Conservation (phyloP, 2,329 filamentous ascomycete genomes). For the Pseudogymnoascus sp. region DNA sequence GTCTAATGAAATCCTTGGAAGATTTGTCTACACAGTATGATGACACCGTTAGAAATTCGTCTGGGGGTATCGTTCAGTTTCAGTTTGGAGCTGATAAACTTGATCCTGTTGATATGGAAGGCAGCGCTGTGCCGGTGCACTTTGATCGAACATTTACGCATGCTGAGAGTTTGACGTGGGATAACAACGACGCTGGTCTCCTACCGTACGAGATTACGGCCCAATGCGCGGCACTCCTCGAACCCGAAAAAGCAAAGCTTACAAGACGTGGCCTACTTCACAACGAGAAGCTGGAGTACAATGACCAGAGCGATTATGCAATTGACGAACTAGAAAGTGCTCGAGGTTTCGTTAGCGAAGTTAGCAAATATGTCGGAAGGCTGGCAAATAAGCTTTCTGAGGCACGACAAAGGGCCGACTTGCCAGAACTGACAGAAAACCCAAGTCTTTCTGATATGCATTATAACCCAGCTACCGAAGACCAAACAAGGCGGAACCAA, state of each 20-base stretch:
- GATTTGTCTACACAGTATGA: slow-evolving; percentile 93
- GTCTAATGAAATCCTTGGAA: slow-evolving; percentile 95
- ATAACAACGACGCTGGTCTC: slow-evolving; percentile 67
- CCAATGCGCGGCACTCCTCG: slow-evolving; percentile 61
- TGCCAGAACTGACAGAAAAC: slow-evolving; percentile 37
- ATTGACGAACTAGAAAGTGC: slow-evolving; percentile 78
- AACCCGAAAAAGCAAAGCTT: slow-evolving; percentile 59
- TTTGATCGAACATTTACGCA: slow-evolving; percentile 90
- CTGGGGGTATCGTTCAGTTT: slow-evolving; percentile 86
- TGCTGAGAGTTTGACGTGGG: slow-evolving; percentile 66
- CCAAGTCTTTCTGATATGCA: slow-evolving; percentile 24
- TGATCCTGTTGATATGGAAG: slow-evolving; percentile 97
- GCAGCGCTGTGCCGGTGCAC: slow-evolving; percentile 81
- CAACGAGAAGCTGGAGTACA: slow-evolving; percentile 57
- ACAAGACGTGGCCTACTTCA: slow-evolving; percentile 54
- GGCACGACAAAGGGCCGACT: slow-evolving; percentile 44
- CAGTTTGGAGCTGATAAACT: slow-evolving; percentile 94
- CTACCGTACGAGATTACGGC: slow-evolving; percentile 65
- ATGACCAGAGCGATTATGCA: slow-evolving; percentile 59
- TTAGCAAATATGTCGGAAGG: slow-evolving; percentile 64
- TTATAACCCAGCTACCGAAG: slow-evolving; percentile 26
- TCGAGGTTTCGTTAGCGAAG: slow-evolving; percentile 71
- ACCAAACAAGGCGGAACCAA: slow-evolving; percentile 25
- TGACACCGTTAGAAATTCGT: slow-evolving; percentile 86
- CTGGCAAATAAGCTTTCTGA: slow-evolving; percentile 54